These are phyloP conservation scores for Nicotiana sylvestris DNA, from an alignment of 257 asterid species.

Conservation along the genomic window DNA sequence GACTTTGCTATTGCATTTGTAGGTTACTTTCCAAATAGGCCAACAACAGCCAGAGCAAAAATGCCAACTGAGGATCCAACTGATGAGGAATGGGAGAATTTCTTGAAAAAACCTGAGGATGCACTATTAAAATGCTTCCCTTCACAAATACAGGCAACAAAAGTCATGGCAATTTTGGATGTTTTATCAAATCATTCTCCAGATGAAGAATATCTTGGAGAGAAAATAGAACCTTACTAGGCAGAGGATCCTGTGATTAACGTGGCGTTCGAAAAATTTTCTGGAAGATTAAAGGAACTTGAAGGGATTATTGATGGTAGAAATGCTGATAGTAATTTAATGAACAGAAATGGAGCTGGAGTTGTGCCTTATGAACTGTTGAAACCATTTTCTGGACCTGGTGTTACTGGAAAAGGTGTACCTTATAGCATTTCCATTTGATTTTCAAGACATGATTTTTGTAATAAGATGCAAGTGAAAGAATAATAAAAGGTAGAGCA, in stretches of 20 bases:
- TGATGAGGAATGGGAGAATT: conserved; percentile 27
- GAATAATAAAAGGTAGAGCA: background rate
- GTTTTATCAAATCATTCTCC: conserved; percentile 73
- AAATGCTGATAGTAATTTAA: conserved; percentile 29
- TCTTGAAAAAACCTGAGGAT: conserved; percentile 52
- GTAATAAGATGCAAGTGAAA: background rate
- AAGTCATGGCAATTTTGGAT: conserved; percentile 47
- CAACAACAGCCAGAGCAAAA: conserved; percentile 48
- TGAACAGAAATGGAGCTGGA: conserved; percentile 77
- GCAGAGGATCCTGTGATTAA: conserved; percentile 32
- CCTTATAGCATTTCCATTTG: conserved; percentile 82
- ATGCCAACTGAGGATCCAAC: conserved; percentile 67
- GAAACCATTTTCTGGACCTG: conserved; percentile 62
- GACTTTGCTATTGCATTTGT: conserved; percentile 21
- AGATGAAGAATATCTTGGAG: conserved; percentile 74
- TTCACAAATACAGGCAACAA: conserved; percentile 54
- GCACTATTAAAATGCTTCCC: conserved; percentile 55
- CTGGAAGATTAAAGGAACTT: conserved; percentile 44
- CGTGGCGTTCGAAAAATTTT: conserved; percentile 45
- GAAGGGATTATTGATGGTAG: conserved; percentile 21
- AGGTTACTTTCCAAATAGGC: conserved; percentile 73
- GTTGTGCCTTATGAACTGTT: conserved; percentile 63
- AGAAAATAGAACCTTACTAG: conserved; percentile 35
- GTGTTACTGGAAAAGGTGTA: conserved; percentile 71
- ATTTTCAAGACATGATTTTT: background rate